Evolutionary conservation across 2,329 filamentous ascomycete genomes (phyloP).

Genomic region (Neospermospora avenae): DNA sequence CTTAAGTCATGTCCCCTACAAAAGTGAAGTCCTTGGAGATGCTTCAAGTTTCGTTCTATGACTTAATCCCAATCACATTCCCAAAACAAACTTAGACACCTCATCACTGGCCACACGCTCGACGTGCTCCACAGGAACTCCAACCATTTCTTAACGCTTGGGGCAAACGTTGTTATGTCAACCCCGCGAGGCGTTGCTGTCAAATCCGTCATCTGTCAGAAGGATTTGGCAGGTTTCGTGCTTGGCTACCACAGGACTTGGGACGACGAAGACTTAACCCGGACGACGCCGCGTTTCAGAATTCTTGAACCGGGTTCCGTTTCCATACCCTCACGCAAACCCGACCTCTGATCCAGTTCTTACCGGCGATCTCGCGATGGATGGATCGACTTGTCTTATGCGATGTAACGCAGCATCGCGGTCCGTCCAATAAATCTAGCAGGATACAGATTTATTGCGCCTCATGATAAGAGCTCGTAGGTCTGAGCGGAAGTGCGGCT

Average conservation of each 20-base stretch:
- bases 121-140: too few species aligned
- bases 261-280: not conserved
- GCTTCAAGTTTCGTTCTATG: slow-evolving; percentile 1
- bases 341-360: slow-evolving; percentile 7
- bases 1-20: not conserved
- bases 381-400: not conserved
- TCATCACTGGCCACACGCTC: too few species aligned
- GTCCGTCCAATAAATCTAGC: not conserved
- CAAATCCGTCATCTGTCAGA: slow-evolving; percentile 13
- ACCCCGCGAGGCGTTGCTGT: slow-evolving; percentile 1
- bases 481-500: slow-evolving; percentile 35
- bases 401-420: not conserved
- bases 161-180: too few species aligned
- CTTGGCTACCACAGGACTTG: slow-evolving; percentile 4
- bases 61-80: not conserved
- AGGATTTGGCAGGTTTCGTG: slow-evolving; percentile 3
- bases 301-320: not conserved
- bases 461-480: slow-evolving; percentile 19
- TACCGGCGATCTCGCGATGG: not conserved
- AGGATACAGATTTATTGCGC: not conserved
- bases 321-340: not conserved
- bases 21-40: not conserved
- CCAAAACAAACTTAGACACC: not conserved
- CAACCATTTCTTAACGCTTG: too few species aligned
- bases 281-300: not conserved